Evolutionary conservation across 441 rosid species (phyloP).

Genomic region (Euphorbia schlechtendalii): DNA sequence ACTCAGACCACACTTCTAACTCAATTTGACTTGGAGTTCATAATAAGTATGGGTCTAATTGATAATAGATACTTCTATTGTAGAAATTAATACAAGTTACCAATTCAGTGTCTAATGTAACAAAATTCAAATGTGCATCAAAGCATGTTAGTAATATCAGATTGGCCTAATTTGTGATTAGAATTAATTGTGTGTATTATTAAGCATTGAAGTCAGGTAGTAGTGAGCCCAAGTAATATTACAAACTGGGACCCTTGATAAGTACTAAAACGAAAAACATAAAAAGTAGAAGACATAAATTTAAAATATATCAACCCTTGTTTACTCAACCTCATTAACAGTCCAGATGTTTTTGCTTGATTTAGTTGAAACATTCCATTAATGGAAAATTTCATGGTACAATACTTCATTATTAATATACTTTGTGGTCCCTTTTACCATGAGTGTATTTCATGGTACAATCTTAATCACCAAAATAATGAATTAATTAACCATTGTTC

Average conservation of each 20-base stretch:
- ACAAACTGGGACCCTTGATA: conserved; percentile 3
- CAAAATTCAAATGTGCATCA: neutral
- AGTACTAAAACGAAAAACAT: no score
- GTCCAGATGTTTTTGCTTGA: conserved; percentile 16
- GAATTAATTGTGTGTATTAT: neutral
- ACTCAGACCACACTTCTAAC: no score
- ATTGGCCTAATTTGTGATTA: conserved; percentile 10
- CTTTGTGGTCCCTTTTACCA: no score
- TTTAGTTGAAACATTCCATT: conserved; percentile 12
- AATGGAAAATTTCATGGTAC: no score
- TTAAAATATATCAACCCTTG: conserved; percentile 7
- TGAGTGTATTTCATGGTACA: no score
- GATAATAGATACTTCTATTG: neutral
- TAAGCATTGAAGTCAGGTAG: conserved; percentile 13
- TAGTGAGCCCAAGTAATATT: neutral
- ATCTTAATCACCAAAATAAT: no score
- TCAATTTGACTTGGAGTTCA: no score
- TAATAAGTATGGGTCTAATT: neutral
- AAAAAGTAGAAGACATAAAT: conserved; percentile 3
- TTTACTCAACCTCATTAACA: conserved; percentile 18
- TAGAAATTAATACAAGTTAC: neutral
- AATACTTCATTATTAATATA: no score
- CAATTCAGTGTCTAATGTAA: neutral
- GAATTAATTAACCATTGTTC: no score
- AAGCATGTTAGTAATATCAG: neutral